These are phyloP conservation scores for Lentinula novae-zelandiae DNA, from an alignment of 1,284 basidiomycete species.

Conservation along the genomic window DNA sequence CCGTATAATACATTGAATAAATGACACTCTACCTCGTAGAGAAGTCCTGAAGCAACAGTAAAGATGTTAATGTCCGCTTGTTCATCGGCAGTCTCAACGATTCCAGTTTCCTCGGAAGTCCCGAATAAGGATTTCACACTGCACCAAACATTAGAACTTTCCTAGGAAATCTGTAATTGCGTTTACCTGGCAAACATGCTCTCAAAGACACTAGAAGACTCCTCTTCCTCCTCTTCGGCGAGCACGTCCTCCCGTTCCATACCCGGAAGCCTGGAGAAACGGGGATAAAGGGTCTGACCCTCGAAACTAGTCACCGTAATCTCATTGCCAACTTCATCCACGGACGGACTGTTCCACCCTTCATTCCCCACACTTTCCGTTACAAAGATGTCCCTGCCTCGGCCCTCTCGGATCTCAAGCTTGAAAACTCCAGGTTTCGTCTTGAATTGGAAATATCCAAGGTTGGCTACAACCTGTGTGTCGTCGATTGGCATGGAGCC, in stretches of 20 bases:
- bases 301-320: conserved; percentile 85
- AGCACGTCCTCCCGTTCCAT: conserved; percentile 84
- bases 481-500: conserved; percentile 62
- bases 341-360: conserved; percentile 76
- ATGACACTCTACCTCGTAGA: conserved; percentile 76
- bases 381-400: conserved; percentile 77
- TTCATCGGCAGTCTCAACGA: conserved; percentile 25
- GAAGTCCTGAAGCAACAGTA: conserved; percentile 93
- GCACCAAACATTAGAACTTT: not conserved
- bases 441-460: conserved; percentile 97
- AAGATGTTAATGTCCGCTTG: conserved; percentile 98
- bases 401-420: conserved; percentile 79
- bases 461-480: conserved; percentile 88
- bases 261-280: conserved; percentile 66
- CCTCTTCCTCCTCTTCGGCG: conserved; percentile 36
- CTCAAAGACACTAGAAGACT: conserved; percentile 35
- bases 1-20: not conserved
- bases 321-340: conserved; percentile 63
- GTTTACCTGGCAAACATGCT: conserved; percentile 48
- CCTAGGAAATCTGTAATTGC: not conserved
- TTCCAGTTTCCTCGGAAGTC: conserved; percentile 23
- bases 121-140: conserved; percentile 58
- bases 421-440: conserved; percentile 86
- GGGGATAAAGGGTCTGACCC: conserved; percentile 85
- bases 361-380: conserved; percentile 82